Evolutionary conservation across 441 rosid genomes (phyloP), one percentile per base, ranked within the genome.

Genomic region (Pelargonium myrrhifolium): DNA sequence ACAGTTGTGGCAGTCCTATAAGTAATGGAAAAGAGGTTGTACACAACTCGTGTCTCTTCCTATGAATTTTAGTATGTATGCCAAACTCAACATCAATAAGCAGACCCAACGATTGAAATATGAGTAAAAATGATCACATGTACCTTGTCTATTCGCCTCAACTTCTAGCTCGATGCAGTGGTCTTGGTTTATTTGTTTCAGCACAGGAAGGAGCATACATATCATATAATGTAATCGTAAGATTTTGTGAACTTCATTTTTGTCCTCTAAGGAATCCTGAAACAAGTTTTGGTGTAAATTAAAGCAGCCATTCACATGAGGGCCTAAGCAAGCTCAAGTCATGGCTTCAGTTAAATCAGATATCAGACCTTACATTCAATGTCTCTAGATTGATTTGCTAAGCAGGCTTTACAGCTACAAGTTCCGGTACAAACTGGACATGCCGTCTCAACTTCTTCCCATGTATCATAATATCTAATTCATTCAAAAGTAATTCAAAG

Each of bases 131-230:
- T 18, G 55, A 67, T 42, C 20, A 56, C 49, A 9, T 64, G 24
- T 78, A 87, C 99, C 98, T 87, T 77, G 84, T 68, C 78, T 59
- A 79, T 82, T 86, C 53, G 86, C 92, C 79, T 90, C 98, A 21
- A 79, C 75, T 67, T 87, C 89, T 70, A 86, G 73, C 86, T 90
- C 93, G 68, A 75, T 70, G 72, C 76, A 81, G 64, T 77, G 87
- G 64, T 84, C 92, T 75, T 82, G 79, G 71, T 87, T 87, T 78
- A 95, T 85, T 84, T 83, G 80, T 73, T 85, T 90, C 65, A 95
- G 69, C 31, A 89, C 83, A 70, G 99, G 98, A 83, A 92, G 99
- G 77, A 92, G 93, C 88, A 87, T 78, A 76, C 97, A 95, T 73
- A 86, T 87, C 81, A 93, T 83, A 77, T 95, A 89, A 82, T 92